Base-by-base conservation (phyloP, 352 stramenopile genomes). In the Phytophthora hybrid region DNA sequence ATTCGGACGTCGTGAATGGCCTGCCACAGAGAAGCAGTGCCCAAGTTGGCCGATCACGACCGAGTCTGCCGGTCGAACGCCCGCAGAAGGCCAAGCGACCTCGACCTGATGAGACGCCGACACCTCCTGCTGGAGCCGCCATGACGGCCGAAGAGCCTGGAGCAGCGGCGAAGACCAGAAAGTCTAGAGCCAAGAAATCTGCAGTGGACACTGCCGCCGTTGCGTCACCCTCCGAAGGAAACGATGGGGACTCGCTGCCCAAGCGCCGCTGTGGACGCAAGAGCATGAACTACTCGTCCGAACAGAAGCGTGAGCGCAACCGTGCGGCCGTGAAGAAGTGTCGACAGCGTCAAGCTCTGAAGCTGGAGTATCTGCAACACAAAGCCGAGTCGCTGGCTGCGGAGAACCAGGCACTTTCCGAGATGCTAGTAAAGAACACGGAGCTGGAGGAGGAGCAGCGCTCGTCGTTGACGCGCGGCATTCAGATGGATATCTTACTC, bases 401-500 rank as follows among this genome's bases (percentile, higher is more conserved):
- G 0, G 88, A 95, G 73, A 95, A 95, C 77, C 80, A 78, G 37
- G 74, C 82, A 52, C 62, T 95, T 23, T 92, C 88, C 34, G 86
- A 93, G 41, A 87, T 95, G 82, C 73, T 95, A 23, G 77, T 91
- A 46, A 88, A 91, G 55, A 92, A 91, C 57, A 80, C 88, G 4
- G 82, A 89, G 47, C 65, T 95, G 19, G 77, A 85, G 1, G 78
- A 84, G 5, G 78, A 82, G 44, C 82, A 89, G 69, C 86, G 87
- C 23, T 67, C 76, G 46, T 91, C 81, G 49, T 78, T 95, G 55
- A 93, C 84, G 53, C 85, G 88, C 19, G 88, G 88, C 57, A 95
- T 95, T 72, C 88, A 95, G 73, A 95, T 95, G 85, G 88, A 95
- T 59, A 95, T 95, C 41, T 37, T 95, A 66, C 78, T 95, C 64